Base-by-base conservation (phyloP, 2,329 filamentous ascomycete species). In the Fonsecaea pugnacius region DNA sequence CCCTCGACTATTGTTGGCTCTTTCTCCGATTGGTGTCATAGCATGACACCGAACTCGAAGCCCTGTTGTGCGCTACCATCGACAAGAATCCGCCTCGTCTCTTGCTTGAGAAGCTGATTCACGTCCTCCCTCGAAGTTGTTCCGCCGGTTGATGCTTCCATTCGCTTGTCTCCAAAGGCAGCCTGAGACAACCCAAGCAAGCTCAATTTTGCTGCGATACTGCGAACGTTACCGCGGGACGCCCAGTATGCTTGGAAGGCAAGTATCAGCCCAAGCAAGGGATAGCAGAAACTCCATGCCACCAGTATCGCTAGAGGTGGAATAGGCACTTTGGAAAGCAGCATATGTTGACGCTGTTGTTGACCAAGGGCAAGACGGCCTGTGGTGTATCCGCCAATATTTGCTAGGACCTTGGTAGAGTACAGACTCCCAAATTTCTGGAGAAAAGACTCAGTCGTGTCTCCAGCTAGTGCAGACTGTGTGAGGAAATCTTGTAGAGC, bases 161-260 rank as follows among this genome's bases (percentile, higher is more conserved):
- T 21, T 30, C n/a, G 21, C 18, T 46, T 51, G 36, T 64, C 65
- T 27, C 58, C 65, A 57, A 67, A 67, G 4, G 65, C 65, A n/a
- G 58, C 58, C 36, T 64, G 38, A 12, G 62, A 64, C 4, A 67
- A 33, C 14, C 65, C 65, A 14, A 43, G 32, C 2, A 67, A 33
- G 38, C 65, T 67, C 62, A 67, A 43, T 50, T 64, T 55, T 6
- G 57, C 57, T 12, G 58, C 65, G 12, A 67, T 64, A 33, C 60
- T 21, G 30, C 54, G 36, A 21, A 64, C 54, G 52, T 64, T 59
- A 54, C n/a, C 24, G 9, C 38, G 46, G 10, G 58, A 46, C 16
- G 62, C 54, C 35, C 59, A 35, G 38, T 56, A 64, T 24, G 65
- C 67, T 38, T 51, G 35, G 30, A 65, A 33, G 46, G 56, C 50